Base-by-base conservation (phyloP, 2,329 filamentous ascomycete species). In the Epichloe scottii region DNA sequence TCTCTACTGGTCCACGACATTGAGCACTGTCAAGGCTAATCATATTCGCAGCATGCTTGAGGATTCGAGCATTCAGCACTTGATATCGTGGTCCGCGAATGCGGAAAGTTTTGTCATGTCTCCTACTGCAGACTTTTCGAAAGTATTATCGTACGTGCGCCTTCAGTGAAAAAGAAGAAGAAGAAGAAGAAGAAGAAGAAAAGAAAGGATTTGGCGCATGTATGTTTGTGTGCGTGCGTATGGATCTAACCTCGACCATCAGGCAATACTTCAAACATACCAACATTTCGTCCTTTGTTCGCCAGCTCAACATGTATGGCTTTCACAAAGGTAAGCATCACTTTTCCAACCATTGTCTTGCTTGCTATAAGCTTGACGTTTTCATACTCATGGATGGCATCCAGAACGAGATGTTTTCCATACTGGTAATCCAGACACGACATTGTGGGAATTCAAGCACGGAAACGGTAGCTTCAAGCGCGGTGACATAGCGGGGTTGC, bases 241-340 rank as follows among this genome's bases (percentile, higher is more conserved):
- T 21, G 15, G 23, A 56, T 59, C 40, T 59, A 26, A 26, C 42
- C 19, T n/a, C 6, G 37, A 17, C 44, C 2, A 30, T 5, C 61
- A 95, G 91, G 50, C 89, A 95, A 80, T 98, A 98, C 66, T 98
- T 98, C 68, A 98, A 98, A 64, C 93, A 98, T 66, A 98, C 91
- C 59, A 98, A 98, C 64, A 95, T 97, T 54, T 97, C 93, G 11
- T 97, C 93, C 1, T 98, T 98, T 66, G 93, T 98, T 47, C 82
- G 93, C 46, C 93, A 98, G 70, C 72, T 98, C 48, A 98, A 98
- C 66, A 98, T 98, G 93, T 98, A 98, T 61, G 93, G 93, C 6
- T 98, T 98, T 68, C 93, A 98, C 66, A 98, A 98, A 86, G 90
- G 90, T 94, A 59, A 45, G 65, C 61, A 3, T 15, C 11, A 7